Evolutionary conservation across 371 early-diverging fungal species (phyloP), one percentile per base, ranked within the genome.

Genomic region (Batrachochytrium dendrobatidis): DNA sequence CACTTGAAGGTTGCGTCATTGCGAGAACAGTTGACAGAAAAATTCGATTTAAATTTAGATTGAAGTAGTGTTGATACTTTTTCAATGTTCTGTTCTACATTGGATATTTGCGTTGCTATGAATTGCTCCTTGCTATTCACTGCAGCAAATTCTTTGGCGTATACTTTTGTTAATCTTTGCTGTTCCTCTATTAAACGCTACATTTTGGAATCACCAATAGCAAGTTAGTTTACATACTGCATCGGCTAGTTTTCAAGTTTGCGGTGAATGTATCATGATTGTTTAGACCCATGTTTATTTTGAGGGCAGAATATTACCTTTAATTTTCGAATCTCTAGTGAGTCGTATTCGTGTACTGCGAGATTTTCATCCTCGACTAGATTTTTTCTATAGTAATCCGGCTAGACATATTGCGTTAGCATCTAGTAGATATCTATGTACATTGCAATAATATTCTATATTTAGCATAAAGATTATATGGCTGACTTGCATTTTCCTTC

Each of bases 241-340:
- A n/a, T n/a, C n/a, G n/a, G n/a, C n/a, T n/a, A n/a, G n/a, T n/a
- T n/a, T n/a, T n/a, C n/a, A n/a, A n/a, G n/a, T n/a, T n/a, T n/a
- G n/a, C n/a, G n/a, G n/a, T n/a, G n/a, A n/a, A n/a, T n/a, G n/a
- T n/a, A n/a, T n/a, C n/a, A n/a, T n/a, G n/a, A n/a, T n/a, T n/a
- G n/a, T n/a, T n/a, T n/a, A n/a, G n/a, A n/a, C n/a, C n/a, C n/a
- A n/a, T n/a, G n/a, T n/a, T n/a, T n/a, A n/a, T n/a, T n/a, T n/a
- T n/a, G n/a, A n/a, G n/a, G n/a, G n/a, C 53, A 31, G 29, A 6
- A 30, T n/a, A 22, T 49, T 31, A 50, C 51, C 61, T 61, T 61
- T 24, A 61, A 33, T 35, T 55, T 55, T 32, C 50, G 52, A 12
- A 55, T 20, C 35, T 61, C 61, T n/a, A 34, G n/a, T 18, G 55